Percentiles rank a stretch among this genome's conserved stretches.
phyloP scores from a whole-genome alignment of 2,329 filamentous ascomycete genomes.

The Basipetospora chlamydospora region DNA sequence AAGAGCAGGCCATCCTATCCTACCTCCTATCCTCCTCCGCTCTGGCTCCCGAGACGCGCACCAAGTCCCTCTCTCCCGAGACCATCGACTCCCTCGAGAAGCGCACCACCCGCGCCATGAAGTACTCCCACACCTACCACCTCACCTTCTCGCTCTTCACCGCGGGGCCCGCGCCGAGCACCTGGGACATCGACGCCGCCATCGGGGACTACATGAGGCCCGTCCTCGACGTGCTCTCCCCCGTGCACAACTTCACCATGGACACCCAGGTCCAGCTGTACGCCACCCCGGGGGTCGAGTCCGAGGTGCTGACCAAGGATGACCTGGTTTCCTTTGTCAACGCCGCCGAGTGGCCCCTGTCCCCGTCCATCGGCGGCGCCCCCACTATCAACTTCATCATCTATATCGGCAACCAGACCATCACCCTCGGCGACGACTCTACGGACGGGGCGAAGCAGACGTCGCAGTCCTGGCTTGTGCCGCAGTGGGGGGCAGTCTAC shows the following conservation, averaged over 20 bases:
- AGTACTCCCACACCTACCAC: conserved; percentile 88
- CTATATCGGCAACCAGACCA: conserved; percentile 70
- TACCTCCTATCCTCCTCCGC: conserved; percentile 51
- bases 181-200: conserved; percentile 80
- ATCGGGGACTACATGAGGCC: conserved; percentile 70
- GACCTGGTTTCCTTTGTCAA: conserved; percentile 93
- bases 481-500: conserved; percentile 76
- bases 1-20: conserved; percentile 78
- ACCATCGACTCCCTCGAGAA: conserved; percentile 42
- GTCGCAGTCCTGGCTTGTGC: conserved; percentile 70
- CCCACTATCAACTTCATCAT: conserved; percentile 95
- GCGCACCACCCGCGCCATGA: conserved; percentile 73
- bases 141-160: conserved; percentile 93
- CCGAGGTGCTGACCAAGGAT: conserved; percentile 59
- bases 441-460: conserved; percentile 17
- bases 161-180: conserved; percentile 59
- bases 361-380: conserved; percentile 80
- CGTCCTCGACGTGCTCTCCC: conserved; percentile 60
- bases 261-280: conserved; percentile 95
- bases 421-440: conserved; percentile 30
- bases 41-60: conserved; percentile 25
- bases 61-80: conserved; percentile 32
- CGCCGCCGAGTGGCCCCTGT: conserved; percentile 92
- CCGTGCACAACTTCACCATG: conserved; percentile 89
- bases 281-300: conserved; percentile 52